phyloP scores from a whole-genome alignment of 2,329 filamentous ascomycete species.

The Diaporthe citrichinensis region DNA sequence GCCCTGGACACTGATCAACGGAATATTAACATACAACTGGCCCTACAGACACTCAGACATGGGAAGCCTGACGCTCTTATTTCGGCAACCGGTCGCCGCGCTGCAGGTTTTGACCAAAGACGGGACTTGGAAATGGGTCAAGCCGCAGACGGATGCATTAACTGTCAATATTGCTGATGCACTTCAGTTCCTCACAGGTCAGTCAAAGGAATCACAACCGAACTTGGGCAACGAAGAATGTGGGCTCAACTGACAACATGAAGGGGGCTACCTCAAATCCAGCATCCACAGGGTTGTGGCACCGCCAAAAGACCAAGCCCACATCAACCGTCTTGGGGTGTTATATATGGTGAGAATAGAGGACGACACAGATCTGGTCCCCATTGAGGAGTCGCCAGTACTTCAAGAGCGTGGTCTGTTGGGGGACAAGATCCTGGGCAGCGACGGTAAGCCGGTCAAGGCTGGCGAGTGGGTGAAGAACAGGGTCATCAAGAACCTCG shows the following conservation, averaged over 20 bases:
- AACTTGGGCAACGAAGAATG: too few species aligned
- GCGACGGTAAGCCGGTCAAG: conserved; percentile 46
- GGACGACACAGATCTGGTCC: conserved; percentile 48
- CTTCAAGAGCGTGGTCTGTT: conserved; percentile 51
- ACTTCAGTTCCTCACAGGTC: conserved; percentile 59
- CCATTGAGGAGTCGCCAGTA: conserved; percentile 47
- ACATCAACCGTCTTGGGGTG: conserved; percentile 58
- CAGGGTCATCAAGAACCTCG: conserved; percentile 46
- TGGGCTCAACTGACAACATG: neutral
- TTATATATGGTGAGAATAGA: conserved; percentile 62
- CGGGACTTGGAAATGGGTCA: conserved; percentile 52
- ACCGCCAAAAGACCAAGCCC: conserved; percentile 52
- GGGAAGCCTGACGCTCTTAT: conserved; percentile 66
- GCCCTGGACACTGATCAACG: too few species aligned
- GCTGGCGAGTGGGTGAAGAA: conserved; percentile 51
- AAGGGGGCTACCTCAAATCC: conserved; percentile 53
- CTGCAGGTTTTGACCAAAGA: conserved; percentile 64
- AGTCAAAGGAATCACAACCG: neutral
- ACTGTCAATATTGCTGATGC: conserved; percentile 65
- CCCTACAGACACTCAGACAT: conserved; percentile 62
- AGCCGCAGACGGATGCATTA: conserved; percentile 53
- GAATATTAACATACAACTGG: neutral
- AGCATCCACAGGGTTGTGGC: conserved; percentile 52
- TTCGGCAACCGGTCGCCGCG: conserved; percentile 68
- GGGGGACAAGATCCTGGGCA: conserved; percentile 41